These are phyloP conservation scores for Acanthamoeba culbertsoni DNA, from an alignment of 208 protist species.

Conservation along the genomic window DNA sequence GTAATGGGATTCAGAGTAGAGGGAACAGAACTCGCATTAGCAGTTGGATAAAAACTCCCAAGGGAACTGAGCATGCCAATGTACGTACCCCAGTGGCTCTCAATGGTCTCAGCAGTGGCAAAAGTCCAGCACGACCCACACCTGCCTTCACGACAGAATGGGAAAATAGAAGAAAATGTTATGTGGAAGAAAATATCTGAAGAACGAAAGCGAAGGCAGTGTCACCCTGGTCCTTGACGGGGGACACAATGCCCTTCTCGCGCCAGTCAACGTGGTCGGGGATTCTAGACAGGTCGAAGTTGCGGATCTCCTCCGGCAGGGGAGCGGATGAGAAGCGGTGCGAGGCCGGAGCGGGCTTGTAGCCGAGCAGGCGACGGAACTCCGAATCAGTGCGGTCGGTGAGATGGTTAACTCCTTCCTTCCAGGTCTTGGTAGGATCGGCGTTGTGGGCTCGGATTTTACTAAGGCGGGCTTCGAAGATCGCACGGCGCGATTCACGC, in stretches of 20 bases:
- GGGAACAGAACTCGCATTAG: too few relatives aligned
- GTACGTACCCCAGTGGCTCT: conserved; percentile 58
- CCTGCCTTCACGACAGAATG: conserved; percentile 5
- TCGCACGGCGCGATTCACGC: neutral
- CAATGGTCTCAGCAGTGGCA: conserved; percentile 68
- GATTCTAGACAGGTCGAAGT: neutral
- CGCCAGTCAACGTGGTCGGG: conserved; percentile 72
- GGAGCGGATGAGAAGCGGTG: neutral
- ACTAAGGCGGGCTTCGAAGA: conserved; percentile 57
- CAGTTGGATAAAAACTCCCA: too few relatives aligned
- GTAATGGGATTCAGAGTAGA: too few relatives aligned
- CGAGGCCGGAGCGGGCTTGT: neutral
- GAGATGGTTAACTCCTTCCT: conserved; percentile 67
- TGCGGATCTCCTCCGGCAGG: neutral
- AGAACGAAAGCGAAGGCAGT: neutral
- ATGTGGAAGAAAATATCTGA: too few relatives aligned
- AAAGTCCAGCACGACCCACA: conserved; percentile 71
- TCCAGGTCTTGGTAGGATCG: conserved; percentile 65
- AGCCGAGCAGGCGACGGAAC: conserved; percentile 38
- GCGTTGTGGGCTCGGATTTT: conserved; percentile 64
- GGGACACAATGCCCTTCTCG: conserved; percentile 59
- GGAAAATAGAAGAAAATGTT: too few relatives aligned
- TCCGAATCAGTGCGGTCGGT: conserved; percentile 50
- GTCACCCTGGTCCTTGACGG: conserved; percentile 73
- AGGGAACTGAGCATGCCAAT: too few relatives aligned